These are phyloP conservation scores for Cicer yamashitae DNA, from an alignment of 306 rosid species.

Conservation along the genomic window DNA sequence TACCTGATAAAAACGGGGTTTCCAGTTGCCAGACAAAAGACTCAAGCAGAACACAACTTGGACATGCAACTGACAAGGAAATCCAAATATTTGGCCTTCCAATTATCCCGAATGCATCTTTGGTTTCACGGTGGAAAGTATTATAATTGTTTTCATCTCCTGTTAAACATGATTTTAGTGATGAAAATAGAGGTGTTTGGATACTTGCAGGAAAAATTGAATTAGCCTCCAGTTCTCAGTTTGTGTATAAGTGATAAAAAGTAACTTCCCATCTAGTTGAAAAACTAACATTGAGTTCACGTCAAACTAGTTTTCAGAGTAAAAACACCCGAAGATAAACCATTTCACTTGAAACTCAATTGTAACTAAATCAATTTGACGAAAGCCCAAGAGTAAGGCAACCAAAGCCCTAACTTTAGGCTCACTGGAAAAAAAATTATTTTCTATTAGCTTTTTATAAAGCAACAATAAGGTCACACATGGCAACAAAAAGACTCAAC, in stretches of 20 bases:
- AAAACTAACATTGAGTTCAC: neutral
- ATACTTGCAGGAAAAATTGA: neutral
- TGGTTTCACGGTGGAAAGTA: neutral
- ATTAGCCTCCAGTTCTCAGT: too few relatives aligned
- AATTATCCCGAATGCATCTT: neutral
- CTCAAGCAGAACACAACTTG: neutral
- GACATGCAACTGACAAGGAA: constrained; percentile 32
- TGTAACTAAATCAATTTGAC: neutral
- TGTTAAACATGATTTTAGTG: neutral
- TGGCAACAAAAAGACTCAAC: neutral
- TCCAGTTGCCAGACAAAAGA: neutral
- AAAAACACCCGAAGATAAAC: neutral
- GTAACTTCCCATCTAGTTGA: neutral
- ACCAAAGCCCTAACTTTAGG: neutral
- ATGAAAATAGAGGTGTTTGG: neutral
- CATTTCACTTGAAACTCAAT: constrained; percentile 3
- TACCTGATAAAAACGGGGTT: neutral
- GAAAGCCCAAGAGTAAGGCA: neutral
- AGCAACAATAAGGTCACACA: neutral
- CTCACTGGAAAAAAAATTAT: neutral
- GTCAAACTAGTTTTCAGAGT: neutral
- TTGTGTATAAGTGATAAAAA: neutral
- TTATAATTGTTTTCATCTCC: neutral
- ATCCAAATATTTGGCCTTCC: constrained; percentile 23
- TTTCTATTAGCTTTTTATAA: neutral